These are phyloP conservation scores for Backusella mclennaniae DNA, from an alignment of 192 early-diverging fungal species.

Conservation along the genomic window DNA sequence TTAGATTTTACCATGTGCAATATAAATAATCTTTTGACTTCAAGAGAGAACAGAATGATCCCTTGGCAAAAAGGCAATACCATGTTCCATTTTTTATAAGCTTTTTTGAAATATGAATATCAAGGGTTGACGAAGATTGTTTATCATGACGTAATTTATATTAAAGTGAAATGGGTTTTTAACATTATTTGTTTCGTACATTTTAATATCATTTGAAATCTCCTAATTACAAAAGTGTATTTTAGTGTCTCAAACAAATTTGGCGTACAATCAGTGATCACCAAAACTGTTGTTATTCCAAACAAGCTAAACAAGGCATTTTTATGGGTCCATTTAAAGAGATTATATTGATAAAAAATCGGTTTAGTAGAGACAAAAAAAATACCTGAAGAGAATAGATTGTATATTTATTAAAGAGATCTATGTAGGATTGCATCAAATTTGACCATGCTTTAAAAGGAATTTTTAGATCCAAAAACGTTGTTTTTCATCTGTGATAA, in stretches of 20 bases:
- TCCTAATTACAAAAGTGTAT: background rate
- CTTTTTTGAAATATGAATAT: background rate
- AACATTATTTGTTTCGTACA: background rate
- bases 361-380: no score
- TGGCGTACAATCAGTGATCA: background rate
- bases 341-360: background rate
- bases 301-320: no score
- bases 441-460: background rate
- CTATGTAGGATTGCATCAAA: background rate
- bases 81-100: background rate
- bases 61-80: no score
- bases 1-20: background rate
- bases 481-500: background rate
- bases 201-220: background rate
- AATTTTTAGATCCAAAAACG: background rate
- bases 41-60: background rate
- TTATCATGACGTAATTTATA: background rate
- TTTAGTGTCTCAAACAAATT: background rate
- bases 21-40: background rate
- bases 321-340: no score
- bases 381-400: background rate
- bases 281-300: background rate
- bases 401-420: background rate
- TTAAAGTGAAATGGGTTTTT: background rate
- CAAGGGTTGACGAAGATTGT: background rate